These are phyloP conservation scores for Hypoxylon sp. DNA, from an alignment of 2,329 filamentous ascomycete genomes.

Conservation along the genomic window DNA sequence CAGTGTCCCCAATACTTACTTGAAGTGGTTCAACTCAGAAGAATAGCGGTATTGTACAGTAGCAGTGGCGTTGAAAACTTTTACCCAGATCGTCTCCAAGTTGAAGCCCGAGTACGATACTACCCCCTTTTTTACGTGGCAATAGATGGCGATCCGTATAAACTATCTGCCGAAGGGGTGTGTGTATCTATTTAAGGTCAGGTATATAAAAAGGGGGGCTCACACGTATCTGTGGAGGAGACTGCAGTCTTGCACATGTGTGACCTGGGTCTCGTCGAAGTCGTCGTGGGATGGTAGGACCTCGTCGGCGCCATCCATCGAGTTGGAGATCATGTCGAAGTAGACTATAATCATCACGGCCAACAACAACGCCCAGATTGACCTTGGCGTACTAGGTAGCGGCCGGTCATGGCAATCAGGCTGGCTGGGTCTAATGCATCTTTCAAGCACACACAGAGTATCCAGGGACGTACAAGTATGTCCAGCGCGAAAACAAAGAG, in stretches of 20 bases:
- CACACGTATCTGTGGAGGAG: conserved; percentile 2
- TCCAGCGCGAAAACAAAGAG: conserved; percentile 24
- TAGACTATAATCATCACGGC: conserved; percentile 5
- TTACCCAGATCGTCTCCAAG: background rate
- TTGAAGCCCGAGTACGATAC: conserved; percentile 9
- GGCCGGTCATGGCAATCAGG: conserved; percentile 20
- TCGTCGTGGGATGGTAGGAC: conserved; percentile 14
- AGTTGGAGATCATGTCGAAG: conserved; percentile 13
- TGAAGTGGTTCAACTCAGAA: background rate
- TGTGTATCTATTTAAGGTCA: too few species aligned
- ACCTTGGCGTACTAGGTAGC: conserved; percentile 18
- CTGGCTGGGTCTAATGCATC: conserved; percentile 26
- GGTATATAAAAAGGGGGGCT: background rate
- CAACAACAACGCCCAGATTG: conserved; percentile 18
- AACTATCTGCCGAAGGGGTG: background rate
- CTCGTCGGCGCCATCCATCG: conserved; percentile 4
- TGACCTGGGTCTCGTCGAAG: conserved; percentile 9
- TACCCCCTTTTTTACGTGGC: conserved; percentile 5
- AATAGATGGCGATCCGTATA: background rate
- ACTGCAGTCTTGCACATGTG: background rate
- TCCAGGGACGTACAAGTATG: conserved; percentile 35
- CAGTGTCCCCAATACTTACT: background rate
- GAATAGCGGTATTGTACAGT: background rate
- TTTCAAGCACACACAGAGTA: conserved; percentile 38
- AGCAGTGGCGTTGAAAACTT: background rate